Evolutionary conservation across 768 basidiomycete genomes (phyloP).

Genomic region (Sarcodon sp.): DNA sequence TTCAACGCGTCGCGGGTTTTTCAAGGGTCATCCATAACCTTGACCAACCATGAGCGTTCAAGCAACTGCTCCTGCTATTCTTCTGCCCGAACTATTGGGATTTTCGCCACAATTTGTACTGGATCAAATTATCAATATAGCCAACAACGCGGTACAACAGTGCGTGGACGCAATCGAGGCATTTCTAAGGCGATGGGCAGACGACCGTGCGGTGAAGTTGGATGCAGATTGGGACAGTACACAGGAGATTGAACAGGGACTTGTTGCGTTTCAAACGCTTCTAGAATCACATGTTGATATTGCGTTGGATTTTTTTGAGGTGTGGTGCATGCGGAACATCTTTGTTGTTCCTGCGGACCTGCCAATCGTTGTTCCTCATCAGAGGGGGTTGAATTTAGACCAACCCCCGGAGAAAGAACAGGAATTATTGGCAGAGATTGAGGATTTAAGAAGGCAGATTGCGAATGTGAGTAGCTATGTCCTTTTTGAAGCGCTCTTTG

Average conservation of each 20-base stretch:
- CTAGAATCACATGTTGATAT: constrained; percentile 82
- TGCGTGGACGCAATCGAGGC: constrained; percentile 72
- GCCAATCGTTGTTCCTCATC: constrained; percentile 66
- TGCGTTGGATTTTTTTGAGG: constrained; percentile 87
- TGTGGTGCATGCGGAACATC: constrained; percentile 81
- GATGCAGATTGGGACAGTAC: constrained; percentile 40
- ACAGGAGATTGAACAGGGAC: constrained; percentile 65
- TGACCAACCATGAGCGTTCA: constrained; percentile 11
- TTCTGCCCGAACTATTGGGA: constrained; percentile 64
- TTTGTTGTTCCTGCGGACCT: constrained; percentile 64
- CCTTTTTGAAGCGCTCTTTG: neutral
- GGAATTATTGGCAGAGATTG: constrained; percentile 51
- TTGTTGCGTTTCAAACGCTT: constrained; percentile 80
- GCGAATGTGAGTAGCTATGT: constrained; percentile 43
- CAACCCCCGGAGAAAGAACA: constrained; percentile 45
- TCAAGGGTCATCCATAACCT: neutral
- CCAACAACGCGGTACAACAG: constrained; percentile 67
- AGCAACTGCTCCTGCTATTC: constrained; percentile 26
- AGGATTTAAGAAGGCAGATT: constrained; percentile 50
- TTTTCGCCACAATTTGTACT: constrained; percentile 78
- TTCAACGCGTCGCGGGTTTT: no score
- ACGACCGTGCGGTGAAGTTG: constrained; percentile 37
- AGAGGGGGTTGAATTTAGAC: constrained; percentile 57
- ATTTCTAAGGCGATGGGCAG: constrained; percentile 63
- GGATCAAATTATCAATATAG: constrained; percentile 78